phyloP scores from a whole-genome alignment of 2,329 filamentous ascomycete species.

The Aaosphaeria pasadenensis region DNA sequence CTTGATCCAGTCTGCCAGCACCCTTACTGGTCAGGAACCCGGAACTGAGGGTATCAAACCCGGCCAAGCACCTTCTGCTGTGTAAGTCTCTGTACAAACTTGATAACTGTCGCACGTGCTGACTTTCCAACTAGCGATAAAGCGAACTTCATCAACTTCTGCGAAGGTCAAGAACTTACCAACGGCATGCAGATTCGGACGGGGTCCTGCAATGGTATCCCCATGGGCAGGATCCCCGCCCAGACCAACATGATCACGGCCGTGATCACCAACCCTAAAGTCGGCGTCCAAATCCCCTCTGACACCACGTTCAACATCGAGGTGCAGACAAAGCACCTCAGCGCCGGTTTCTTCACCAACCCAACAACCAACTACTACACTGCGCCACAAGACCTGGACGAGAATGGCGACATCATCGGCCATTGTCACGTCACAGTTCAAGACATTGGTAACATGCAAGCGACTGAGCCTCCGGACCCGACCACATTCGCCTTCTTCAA shows the following conservation, averaged over 20 bases:
- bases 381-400: slow-evolving; percentile 49
- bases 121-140: slow-evolving; percentile 34
- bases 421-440: slow-evolving; percentile 55
- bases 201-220: slow-evolving; percentile 57
- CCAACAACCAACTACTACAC: slow-evolving; percentile 54
- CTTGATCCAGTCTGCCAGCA: too few relatives aligned
- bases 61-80: too few relatives aligned
- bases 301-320: slow-evolving; percentile 46
- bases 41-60: too few relatives aligned
- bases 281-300: slow-evolving; percentile 39
- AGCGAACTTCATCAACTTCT: slow-evolving; percentile 62
- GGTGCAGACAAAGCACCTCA: slow-evolving; percentile 49
- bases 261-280: slow-evolving; percentile 48
- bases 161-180: slow-evolving; percentile 52
- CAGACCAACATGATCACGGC: slow-evolving; percentile 55
- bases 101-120: too few relatives aligned
- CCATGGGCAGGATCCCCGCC: slow-evolving; percentile 56
- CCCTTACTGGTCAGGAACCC: too few relatives aligned
- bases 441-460: slow-evolving; percentile 40
- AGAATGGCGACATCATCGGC: slow-evolving; percentile 42
- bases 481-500: slow-evolving; percentile 57
- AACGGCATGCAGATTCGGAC: slow-evolving; percentile 51
- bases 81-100: too few relatives aligned
- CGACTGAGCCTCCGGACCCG: slow-evolving; percentile 37
- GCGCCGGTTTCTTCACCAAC: slow-evolving; percentile 55